These are phyloP conservation scores for Citrus glauca DNA, from an alignment of 345 rosid genomes.

Conservation along the genomic window DNA sequence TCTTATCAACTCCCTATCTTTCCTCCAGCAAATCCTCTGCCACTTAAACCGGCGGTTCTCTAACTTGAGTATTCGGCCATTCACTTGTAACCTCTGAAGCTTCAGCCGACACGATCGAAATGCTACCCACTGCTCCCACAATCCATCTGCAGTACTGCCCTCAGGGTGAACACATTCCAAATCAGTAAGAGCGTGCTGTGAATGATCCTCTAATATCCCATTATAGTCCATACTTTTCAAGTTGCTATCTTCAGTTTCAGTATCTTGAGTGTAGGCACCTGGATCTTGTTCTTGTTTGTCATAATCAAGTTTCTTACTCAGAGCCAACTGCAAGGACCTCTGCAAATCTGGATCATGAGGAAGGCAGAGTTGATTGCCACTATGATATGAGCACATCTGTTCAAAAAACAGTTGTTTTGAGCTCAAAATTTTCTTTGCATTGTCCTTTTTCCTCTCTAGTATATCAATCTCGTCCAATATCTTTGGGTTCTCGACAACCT, in stretches of 20 bases:
- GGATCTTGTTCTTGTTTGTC: slow-evolving; percentile 8
- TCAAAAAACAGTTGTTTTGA: slow-evolving; percentile 23
- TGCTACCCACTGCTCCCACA: slow-evolving; percentile 12
- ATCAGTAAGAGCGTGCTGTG: neutral
- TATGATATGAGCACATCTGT: slow-evolving; percentile 29
- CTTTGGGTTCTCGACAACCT: slow-evolving; percentile 22
- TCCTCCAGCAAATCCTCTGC: slow-evolving; percentile 13
- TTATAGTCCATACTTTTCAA: neutral
- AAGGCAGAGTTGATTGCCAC: slow-evolving; percentile 18
- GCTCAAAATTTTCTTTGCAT: slow-evolving; percentile 21
- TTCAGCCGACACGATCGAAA: neutral
- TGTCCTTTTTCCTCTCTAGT: slow-evolving; percentile 15
- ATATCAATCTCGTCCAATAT: slow-evolving; percentile 16
- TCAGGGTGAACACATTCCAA: neutral
- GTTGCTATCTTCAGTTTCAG: neutral
- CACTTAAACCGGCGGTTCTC: slow-evolving; percentile 16
- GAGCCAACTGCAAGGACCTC: slow-evolving; percentile 14
- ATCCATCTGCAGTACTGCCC: neutral
- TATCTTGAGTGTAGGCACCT: neutral
- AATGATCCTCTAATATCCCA: neutral
- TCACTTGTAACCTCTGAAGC: slow-evolving; percentile 16
- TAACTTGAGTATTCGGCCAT: slow-evolving; percentile 11
- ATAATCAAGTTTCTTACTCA: neutral
- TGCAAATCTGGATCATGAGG: slow-evolving; percentile 15
- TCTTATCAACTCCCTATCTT: slow-evolving; percentile 21